Evolutionary conservation across 179 eudicot genomes (phyloP), one percentile per base, ranked within the genome.

Genomic region (Monotropa hypopitys): DNA sequence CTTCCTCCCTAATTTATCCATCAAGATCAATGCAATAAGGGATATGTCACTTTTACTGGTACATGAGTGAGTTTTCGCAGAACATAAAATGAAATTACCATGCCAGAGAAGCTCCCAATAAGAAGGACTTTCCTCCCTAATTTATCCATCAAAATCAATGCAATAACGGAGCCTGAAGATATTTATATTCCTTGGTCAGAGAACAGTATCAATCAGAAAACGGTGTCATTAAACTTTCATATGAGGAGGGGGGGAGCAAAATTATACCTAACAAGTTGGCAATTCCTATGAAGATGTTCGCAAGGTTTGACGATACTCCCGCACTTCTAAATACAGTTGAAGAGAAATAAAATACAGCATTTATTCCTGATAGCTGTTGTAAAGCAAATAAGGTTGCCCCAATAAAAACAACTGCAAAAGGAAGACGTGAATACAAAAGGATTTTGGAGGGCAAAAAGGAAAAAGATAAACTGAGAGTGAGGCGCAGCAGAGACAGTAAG

Each of bases 361-460:
- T 94, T 88, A 94, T 92, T 53, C 98, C 98, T 59, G 98, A 94
- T 81, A 94, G 84, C 84, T 94, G 98, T 87, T 94, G 98, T 71
- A 94, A 86, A 82, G 90, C 97, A 89, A 88, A 90, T 75, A 94
- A 89, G 83, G 81, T 83, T 62, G 97, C 85, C 46, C 98, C 98
- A 73, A 89, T 86, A 83, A 89, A 88, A 84, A 94, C 91, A 78
- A 94, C 98, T 94, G 98, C 82, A 84, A 84, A 82, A 43, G 85
- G 83, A 83, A 80, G 50, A 66, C 83, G 88, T 89, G 76, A 91
- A 90, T 80, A 83, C 67, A 79, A 78, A 77, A 35, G 72, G 75
- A 81, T 76, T 81, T 87, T 71, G 82, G 86, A 73, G 76, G 57
- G 23, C 72, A 42, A n/a, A 7, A 38, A 78, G n/a, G 51, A 62